phyloP scores from a whole-genome alignment of 345 rosid species.

The Clausena lansium region DNA sequence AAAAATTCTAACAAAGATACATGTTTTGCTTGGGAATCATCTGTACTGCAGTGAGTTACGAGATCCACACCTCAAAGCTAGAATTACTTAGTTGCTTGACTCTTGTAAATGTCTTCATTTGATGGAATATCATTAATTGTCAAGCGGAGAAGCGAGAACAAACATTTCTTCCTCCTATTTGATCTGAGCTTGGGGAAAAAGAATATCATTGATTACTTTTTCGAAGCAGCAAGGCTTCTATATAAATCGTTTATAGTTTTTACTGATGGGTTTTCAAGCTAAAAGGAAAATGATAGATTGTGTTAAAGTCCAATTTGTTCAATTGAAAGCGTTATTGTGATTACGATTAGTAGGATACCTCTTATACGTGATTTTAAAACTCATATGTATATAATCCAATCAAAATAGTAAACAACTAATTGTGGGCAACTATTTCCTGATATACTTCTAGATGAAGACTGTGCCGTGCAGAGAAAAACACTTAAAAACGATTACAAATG shows the following conservation, averaged over 20 bases:
- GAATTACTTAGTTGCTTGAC: neutral
- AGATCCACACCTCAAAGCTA: neutral
- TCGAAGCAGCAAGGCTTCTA: neutral
- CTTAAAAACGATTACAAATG: too few species aligned
- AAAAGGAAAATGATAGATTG: too few species aligned
- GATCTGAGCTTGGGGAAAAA: neutral
- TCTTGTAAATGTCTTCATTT: slow-evolving; percentile 13
- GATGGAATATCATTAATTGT: neutral
- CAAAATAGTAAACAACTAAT: neutral
- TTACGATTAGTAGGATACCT: too few species aligned
- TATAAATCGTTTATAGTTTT: too few species aligned
- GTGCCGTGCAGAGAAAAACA: too few species aligned
- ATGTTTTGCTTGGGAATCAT: neutral
- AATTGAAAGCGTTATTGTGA: too few species aligned
- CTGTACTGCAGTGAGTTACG: neutral
- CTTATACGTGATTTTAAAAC: too few species aligned
- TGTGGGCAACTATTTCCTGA: neutral
- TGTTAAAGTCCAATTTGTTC: too few species aligned
- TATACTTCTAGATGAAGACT: too few species aligned
- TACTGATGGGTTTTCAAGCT: too few species aligned
- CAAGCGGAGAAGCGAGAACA: too few species aligned
- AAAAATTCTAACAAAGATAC: neutral
- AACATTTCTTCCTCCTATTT: too few species aligned
- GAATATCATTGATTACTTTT: neutral
- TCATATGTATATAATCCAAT: neutral